A percentile compares a stretch with the other conserved stretches of the same genome.
phyloP scores from a whole-genome alignment of 2,329 filamentous ascomycete genomes.

The Penicillium sp. region DNA sequence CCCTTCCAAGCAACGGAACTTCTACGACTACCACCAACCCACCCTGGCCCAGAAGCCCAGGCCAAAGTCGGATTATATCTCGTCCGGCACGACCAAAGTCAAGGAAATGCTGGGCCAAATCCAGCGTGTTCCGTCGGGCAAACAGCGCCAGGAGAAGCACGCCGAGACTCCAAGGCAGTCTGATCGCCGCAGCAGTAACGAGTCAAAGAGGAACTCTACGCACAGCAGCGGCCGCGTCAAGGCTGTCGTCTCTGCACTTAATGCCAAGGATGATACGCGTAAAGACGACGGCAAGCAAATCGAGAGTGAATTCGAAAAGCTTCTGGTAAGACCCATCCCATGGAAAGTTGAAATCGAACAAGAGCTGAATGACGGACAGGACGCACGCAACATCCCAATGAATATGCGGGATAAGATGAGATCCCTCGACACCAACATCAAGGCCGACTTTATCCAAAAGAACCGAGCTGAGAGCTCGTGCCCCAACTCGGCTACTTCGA shows the following conservation, averaged over 20 bases:
- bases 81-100: conserved; percentile 38
- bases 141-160: conserved; percentile 16
- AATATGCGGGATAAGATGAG: conserved; percentile 95
- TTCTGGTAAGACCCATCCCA: conserved; percentile 55
- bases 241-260: conserved; percentile 61
- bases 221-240: conserved; percentile 55
- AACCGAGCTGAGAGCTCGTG: conserved; percentile 66
- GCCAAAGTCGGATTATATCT: conserved; percentile 51
- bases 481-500: conserved; percentile 33
- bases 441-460: conserved; percentile 90
- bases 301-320: conserved; percentile 60
- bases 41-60: conserved; percentile 42
- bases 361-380: conserved; percentile 49
- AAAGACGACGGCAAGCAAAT: conserved; percentile 51
- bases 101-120: conserved; percentile 29
- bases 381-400: conserved; percentile 87
- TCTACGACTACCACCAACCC: conserved; percentile 51
- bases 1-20: conserved; percentile 60
- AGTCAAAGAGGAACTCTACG: conserved; percentile 28
- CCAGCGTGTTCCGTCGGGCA: conserved; percentile 25
- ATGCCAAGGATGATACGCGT: conserved; percentile 49
- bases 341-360: too few relatives aligned
- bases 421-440: conserved; percentile 80
- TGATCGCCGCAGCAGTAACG: conserved; percentile 28
- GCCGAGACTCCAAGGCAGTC: conserved; percentile 30